Percentiles rank a stretch among this genome's conserved stretches.
These are phyloP conservation scores for Hysterium pulicare DNA, from an alignment of 2,329 filamentous ascomycete genomes.

Conservation along the genomic window DNA sequence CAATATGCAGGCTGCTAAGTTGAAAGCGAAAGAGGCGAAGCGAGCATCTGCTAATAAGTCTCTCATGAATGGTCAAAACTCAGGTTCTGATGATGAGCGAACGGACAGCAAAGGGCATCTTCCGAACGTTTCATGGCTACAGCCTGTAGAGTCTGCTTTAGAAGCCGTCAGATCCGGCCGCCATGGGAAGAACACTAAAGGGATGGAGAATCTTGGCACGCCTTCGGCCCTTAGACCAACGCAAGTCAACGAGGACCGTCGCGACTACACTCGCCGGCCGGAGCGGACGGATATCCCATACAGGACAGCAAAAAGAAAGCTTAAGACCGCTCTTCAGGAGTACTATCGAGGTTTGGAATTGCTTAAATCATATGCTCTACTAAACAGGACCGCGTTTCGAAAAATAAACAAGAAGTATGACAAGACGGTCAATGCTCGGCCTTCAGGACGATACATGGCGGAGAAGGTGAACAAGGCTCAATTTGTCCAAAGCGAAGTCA, in stretches of 20 bases:
- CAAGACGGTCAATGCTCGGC: slow-evolving; percentile 78
- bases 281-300: slow-evolving; percentile 65
- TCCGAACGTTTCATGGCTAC: slow-evolving; percentile 20
- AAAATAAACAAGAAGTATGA: slow-evolving; percentile 99
- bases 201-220: slow-evolving; percentile 35
- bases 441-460: slow-evolving; percentile 76
- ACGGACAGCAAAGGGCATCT: slow-evolving; percentile 11
- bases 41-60: slow-evolving; percentile 11
- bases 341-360: slow-evolving; percentile 90
- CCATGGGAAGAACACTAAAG: slow-evolving; percentile 55
- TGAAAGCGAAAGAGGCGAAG: slow-evolving; percentile 25
- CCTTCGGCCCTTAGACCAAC: slow-evolving; percentile 40
- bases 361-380: slow-evolving; percentile 82
- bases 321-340: slow-evolving; percentile 87
- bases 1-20: slow-evolving; percentile 40
- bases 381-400: slow-evolving; percentile 90
- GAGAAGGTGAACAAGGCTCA: slow-evolving; percentile 87
- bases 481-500: slow-evolving; percentile 84
- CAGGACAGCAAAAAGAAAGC: slow-evolving; percentile 80
- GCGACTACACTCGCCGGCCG: slow-evolving; percentile 43
- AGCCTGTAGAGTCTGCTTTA: slow-evolving; percentile 42
- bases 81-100: slow-evolving; percentile 21
- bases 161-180: slow-evolving; percentile 40
- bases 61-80: slow-evolving; percentile 15
- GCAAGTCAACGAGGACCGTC: slow-evolving; percentile 27